Evolutionary conservation across 345 rosid species (phyloP).

Genomic region (Punica granatum): DNA sequence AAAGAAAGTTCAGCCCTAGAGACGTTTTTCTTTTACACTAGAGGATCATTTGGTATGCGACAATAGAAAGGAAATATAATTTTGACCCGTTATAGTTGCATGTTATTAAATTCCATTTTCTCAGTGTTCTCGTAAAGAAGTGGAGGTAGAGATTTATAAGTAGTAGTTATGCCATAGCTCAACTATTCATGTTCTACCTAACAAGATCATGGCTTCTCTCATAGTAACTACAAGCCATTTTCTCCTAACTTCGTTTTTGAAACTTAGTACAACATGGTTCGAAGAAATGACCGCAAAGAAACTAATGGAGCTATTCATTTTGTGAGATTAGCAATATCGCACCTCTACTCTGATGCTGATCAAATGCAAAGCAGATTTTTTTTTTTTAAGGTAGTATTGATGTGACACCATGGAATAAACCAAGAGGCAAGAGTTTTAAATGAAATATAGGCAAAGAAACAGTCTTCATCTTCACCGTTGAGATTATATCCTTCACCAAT

Average conservation of each 20-base stretch:
- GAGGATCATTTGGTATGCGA: not conserved
- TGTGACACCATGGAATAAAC: too few relatives aligned
- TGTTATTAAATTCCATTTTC: too few relatives aligned
- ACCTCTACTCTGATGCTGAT: not conserved
- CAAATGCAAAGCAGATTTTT: too few relatives aligned
- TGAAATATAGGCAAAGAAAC: too few relatives aligned
- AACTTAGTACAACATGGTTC: too few relatives aligned
- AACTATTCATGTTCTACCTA: not conserved
- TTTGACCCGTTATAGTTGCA: not conserved
- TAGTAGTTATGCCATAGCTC: not conserved
- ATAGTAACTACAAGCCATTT: not conserved
- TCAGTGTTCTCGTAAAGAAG: not conserved
- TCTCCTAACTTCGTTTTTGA: too few relatives aligned
- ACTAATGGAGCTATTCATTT: not conserved
- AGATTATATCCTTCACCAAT: too few relatives aligned
- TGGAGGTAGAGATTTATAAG: not conserved
- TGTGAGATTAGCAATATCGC: not conserved
- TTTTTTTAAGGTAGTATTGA: not conserved
- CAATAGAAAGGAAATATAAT: not conserved
- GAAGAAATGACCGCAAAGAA: not conserved
- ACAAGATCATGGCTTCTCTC: too few relatives aligned
- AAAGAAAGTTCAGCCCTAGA: too few relatives aligned
- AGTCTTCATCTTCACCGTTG: too few relatives aligned
- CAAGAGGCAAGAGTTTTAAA: too few relatives aligned
- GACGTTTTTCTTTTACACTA: too few relatives aligned